phyloP scores from a whole-genome alignment of 208 protist species.

The Polymyxa betae region DNA sequence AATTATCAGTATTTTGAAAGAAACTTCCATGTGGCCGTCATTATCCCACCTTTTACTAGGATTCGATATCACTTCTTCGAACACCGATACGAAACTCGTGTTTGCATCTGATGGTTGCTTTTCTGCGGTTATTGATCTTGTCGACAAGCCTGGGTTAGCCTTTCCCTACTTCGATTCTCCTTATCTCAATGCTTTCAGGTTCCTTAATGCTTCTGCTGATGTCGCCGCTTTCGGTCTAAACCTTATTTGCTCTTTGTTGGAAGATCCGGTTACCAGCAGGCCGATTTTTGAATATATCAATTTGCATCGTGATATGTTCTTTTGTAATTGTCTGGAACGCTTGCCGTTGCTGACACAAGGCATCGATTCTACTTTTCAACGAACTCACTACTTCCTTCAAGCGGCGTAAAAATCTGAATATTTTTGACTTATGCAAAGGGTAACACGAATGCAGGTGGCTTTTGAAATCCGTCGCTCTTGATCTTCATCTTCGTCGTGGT shows the following conservation, averaged over 20 bases:
- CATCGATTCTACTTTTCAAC: not conserved
- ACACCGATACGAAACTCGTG: not conserved
- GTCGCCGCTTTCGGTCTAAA: not conserved
- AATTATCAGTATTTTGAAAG: not conserved
- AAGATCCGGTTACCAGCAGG: not conserved
- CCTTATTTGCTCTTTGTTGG: not conserved
- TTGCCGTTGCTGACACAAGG: not conserved
- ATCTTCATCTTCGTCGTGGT: not conserved
- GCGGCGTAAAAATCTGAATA: too few species aligned
- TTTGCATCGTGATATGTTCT: not conserved
- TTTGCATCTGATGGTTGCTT: not conserved
- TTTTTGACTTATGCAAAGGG: too few species aligned
- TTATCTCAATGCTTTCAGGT: too few species aligned
- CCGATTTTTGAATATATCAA: not conserved
- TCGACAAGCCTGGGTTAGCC: not conserved
- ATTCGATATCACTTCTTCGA: not conserved
- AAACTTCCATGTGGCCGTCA: not conserved
- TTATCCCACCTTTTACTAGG: not conserved
- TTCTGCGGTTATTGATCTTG: not conserved
- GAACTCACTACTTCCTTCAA: not conserved
- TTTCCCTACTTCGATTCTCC: too few species aligned
- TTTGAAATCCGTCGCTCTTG: not conserved
- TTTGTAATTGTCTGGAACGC: not conserved
- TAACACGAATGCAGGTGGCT: too few species aligned
- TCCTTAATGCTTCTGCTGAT: not conserved